Base-by-base conservation (phyloP, 2,329 filamentous ascomycete genomes). In the Apiospora rasikravindrae region DNA sequence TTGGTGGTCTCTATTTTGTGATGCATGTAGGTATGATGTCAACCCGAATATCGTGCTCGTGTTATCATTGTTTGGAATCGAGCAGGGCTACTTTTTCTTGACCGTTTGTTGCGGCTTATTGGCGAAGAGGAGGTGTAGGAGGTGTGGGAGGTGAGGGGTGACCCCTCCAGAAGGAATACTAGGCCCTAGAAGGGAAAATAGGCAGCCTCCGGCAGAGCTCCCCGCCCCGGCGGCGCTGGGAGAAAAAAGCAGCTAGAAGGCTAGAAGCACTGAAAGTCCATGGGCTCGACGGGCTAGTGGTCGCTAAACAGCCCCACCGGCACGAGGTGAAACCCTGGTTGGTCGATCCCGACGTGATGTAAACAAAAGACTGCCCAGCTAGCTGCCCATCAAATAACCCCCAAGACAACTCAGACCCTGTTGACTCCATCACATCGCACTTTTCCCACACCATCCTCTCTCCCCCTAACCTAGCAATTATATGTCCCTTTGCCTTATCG, bases 351-450 rank as follows among this genome's bases (percentile, higher is more conserved):
- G 33, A 64, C 57, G 57, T 64, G 57, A 64, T 64, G 57, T 64
- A 64, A 64, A 64, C 57, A 64, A 64, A 64, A 64, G 57, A 24
- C 57, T 64, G 57, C 57, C 49, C 24, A 61, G 57, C 57, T 64
- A 64, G 57, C 57, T 64, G 57, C 29, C n/a, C 57, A 24, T 64
- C 57, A 64, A 64, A 64, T 64, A 64, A 40, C 19, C 57, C 53
- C 57, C 33, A 64, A 64, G 33, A n/a, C 57, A 64, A 64, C 33
- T 64, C 33, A 64, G 57, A 64, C 57, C 57, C 33, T 64, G 57
- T 64, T 40, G 57, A 64, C 57, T 64, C 57, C 57, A 64, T 64
- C 57, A 64, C 57, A 40, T 64, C 57, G 57, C 57, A 64, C 57
- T 64, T 64, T 64, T 64, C 57, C 57, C 57, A 40, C 57, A 64